Evolutionary conservation across 306 rosid genomes (phyloP).

Genomic region (Castanospermum australe): DNA sequence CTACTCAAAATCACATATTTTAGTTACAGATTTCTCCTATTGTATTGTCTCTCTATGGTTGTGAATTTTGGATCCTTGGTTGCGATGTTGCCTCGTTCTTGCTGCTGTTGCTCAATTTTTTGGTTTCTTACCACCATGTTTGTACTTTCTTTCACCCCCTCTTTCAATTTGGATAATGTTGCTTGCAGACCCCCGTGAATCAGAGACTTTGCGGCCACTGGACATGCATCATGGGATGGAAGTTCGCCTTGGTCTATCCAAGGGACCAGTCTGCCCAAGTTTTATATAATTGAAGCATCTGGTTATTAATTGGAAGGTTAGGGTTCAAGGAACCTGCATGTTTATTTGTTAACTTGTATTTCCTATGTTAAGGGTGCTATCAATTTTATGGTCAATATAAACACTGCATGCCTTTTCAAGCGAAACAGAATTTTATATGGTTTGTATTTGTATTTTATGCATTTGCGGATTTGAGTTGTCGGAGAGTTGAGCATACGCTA

Average conservation of each 20-base stretch:
- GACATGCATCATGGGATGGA: slow-evolving; percentile 97
- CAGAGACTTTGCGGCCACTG: slow-evolving; percentile 67
- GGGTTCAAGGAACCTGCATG: background rate
- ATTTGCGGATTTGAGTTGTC: background rate
- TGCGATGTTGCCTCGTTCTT: background rate
- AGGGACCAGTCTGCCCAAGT: slow-evolving; percentile 88
- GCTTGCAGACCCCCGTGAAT: slow-evolving; percentile 82
- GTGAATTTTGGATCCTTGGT: background rate
- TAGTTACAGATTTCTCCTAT: background rate
- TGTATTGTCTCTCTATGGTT: background rate
- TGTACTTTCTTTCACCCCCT: background rate
- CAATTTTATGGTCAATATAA: background rate
- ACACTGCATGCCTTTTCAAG: background rate
- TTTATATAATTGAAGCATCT: slow-evolving; percentile 38
- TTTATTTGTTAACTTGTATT: background rate
- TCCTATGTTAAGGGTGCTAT: background rate
- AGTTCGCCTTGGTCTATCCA: slow-evolving; percentile 83
- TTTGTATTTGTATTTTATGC: slow-evolving; percentile 5
- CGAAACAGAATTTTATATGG: background rate
- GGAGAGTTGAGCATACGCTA: background rate
- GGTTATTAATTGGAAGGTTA: background rate
- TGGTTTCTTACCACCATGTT: background rate
- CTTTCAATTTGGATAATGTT: background rate
- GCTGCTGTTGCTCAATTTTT: background rate
- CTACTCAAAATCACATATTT: background rate